Base-by-base conservation (phyloP, 768 basidiomycete genomes). In the Cystofilobasidium macerans region DNA sequence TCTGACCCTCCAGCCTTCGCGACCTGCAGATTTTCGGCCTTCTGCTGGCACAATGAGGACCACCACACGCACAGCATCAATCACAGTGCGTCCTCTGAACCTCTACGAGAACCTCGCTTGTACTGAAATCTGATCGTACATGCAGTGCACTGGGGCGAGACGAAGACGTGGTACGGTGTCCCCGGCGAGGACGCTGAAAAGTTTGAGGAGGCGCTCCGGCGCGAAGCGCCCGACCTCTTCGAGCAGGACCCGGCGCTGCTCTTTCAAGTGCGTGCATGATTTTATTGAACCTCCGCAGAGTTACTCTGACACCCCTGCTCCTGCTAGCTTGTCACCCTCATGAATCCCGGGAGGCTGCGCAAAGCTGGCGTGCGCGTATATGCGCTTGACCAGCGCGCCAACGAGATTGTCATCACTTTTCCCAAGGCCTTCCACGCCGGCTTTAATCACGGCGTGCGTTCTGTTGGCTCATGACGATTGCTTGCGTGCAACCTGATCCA, bases 31-130 rank as follows among this genome's bases (percentile, higher is more conserved):
- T 99, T 99, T 75, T 94, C 93, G 18, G 94, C 95, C 3, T 99
- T 99, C 77, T 98, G 94, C 75, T 99, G 95, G 95, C 95, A 99
- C 78, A 99, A 99, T 73, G 93, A 95, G 86, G 94, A 98, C 77
- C 94, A 98, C 77, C 94, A 95, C 76, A 97, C 94, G 14, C 95
- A 92, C 75, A 92, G 89, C 75, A 84, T 97, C 73, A 91, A 93
- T 76, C 93, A 84, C 77, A 89, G 89, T 91, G 77, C 74, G 89
- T 61, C 20, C 7, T 42, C 36, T 48, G 20, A 8, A 48, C 6
- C 7, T 24, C 45, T 20, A 22, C n/a, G n/a, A n/a, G n/a, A n/a
- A 40, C 26, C 48, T 20, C 48, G 24, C 9, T 32, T 53, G 35
- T 16, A 3, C 20, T 42, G 5, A 33, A 24, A 6, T 26, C 59